phyloP scores from a whole-genome alignment of 164 flowering plant genomes.

The Magnolia sinica region DNA sequence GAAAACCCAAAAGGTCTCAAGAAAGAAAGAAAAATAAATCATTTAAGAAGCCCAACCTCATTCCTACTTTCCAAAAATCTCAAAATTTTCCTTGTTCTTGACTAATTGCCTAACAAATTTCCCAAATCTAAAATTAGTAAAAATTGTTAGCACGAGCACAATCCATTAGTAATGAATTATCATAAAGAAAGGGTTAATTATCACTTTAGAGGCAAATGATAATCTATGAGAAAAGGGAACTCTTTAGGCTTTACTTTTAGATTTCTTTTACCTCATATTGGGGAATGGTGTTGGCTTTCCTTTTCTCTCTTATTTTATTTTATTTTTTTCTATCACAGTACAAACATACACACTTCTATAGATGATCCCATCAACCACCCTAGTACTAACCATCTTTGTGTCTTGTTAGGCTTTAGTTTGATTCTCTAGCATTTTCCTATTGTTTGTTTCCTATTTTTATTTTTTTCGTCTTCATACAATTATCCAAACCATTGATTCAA shows the following conservation, averaged over 20 bases:
- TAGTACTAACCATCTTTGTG: background rate
- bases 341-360: background rate
- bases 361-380: slow-evolving; percentile 1
- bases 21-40: no score
- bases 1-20: no score
- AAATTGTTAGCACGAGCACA: no score
- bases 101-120: background rate
- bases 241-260: background rate
- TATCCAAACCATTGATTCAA: background rate
- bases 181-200: background rate
- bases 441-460: background rate
- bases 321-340: background rate
- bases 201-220: slow-evolving; percentile 8
- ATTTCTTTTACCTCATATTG: slow-evolving; percentile 2
- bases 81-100: no score
- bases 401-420: background rate
- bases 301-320: background rate
- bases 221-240: background rate
- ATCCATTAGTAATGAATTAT: no score
- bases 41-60: no score
- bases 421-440: background rate
- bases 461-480: background rate
- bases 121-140: background rate
- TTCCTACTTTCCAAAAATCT: background rate
- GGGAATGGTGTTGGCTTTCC: slow-evolving; percentile 14